These are phyloP conservation scores for Aschersonia sp. DNA, from an alignment of 2,329 filamentous ascomycete species.

Conservation along the genomic window DNA sequence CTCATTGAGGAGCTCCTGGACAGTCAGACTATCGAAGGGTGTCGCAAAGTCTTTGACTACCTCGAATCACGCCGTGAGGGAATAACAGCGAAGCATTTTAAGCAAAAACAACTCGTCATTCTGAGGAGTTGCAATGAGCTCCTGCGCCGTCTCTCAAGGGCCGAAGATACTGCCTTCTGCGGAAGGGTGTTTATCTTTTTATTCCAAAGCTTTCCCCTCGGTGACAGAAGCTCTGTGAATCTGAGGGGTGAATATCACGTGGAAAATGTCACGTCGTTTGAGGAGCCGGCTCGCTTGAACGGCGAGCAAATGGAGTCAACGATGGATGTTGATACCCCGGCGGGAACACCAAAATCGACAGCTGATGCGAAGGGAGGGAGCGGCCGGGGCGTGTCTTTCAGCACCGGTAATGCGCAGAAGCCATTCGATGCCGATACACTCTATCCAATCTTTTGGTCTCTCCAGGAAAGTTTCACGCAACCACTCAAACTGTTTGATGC, in stretches of 20 bases:
- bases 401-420: conserved; percentile 32
- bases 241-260: conserved; percentile 88
- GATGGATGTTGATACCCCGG: conserved; percentile 53
- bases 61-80: conserved; percentile 84
- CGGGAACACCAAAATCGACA: conserved; percentile 15
- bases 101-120: conserved; percentile 75
- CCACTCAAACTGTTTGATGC: conserved; percentile 69
- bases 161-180: conserved; percentile 94
- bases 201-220: conserved; percentile 92
- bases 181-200: conserved; percentile 96
- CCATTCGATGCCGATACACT: conserved; percentile 53
- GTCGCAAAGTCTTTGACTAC: conserved; percentile 84
- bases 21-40: conserved; percentile 87
- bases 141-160: conserved; percentile 80
- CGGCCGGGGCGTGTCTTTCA: conserved; percentile 25
- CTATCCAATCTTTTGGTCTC: conserved; percentile 86
- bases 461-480: conserved; percentile 85
- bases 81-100: conserved; percentile 68
- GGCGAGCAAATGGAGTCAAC: conserved; percentile 7
- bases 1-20: conserved; percentile 91
- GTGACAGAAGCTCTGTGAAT: conserved; percentile 95
- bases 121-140: conserved; percentile 92
- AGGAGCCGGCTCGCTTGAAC: conserved; percentile 24
- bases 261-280: conserved; percentile 83
- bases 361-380: conserved; percentile 4